Conservation (phyloP, 1,284 basidiomycete species). For the Coniferiporia weirii region DNA sequence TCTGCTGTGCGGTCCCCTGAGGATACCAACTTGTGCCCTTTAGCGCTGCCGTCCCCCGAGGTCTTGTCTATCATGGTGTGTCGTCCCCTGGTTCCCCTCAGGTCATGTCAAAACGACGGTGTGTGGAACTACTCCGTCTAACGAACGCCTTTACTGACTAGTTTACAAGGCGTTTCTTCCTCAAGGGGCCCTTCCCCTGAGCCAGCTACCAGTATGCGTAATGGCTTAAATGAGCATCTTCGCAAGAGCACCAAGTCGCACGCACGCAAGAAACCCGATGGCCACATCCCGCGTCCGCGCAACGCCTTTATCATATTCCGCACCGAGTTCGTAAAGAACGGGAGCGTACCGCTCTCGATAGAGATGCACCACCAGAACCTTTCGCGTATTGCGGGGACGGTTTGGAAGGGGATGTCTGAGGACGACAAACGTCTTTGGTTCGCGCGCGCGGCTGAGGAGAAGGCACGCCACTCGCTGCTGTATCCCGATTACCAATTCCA, state of each 20-base stretch:
- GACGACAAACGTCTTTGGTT: conserved; percentile 46
- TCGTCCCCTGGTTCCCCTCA: not conserved
- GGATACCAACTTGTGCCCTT: not conserved
- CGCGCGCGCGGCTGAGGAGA: conserved; percentile 45
- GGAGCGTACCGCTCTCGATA: conserved; percentile 18
- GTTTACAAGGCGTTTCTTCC: not conserved
- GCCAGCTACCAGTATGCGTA: not conserved
- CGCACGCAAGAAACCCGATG: conserved; percentile 13
- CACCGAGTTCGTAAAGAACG: conserved; percentile 65
- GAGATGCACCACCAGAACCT: conserved; percentile 55
- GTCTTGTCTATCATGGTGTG: not conserved
- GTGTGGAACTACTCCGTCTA: not conserved
- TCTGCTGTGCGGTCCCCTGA: not conserved
- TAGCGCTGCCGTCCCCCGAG: not conserved
- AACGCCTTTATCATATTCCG: conserved; percentile 95
- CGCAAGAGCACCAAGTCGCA: conserved; percentile 9
- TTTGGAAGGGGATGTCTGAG: conserved; percentile 47
- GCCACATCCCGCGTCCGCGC: conserved; percentile 78
- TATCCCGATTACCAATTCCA: conserved; percentile 49
- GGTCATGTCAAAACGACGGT: not conserved
- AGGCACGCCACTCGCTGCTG: conserved; percentile 36
- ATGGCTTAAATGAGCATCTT: not conserved
- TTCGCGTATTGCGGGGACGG: conserved; percentile 47
- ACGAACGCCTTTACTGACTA: not conserved
- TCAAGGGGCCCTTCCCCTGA: not conserved